Conservation (phyloP, 2,329 filamentous ascomycete species). For the Fusarium sp. region DNA sequence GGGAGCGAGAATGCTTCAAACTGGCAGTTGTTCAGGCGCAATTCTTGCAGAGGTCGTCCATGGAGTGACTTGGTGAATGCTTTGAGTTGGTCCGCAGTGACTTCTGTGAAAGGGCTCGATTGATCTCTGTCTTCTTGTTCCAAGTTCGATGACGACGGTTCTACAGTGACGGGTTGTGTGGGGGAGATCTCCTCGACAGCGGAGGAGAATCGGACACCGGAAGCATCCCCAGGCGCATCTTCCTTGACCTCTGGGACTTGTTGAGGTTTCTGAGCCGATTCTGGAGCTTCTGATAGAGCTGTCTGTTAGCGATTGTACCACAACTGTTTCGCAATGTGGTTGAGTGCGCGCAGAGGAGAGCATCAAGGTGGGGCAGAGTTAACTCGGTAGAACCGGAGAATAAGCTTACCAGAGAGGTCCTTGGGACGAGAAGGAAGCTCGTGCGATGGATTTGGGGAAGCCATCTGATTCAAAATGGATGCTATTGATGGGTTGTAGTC, state of each 20-base stretch:
- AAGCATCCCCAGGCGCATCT: constrained; percentile 43
- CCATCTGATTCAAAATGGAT: constrained; percentile 35
- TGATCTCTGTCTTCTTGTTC: constrained; percentile 33
- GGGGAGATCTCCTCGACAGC: constrained; percentile 74
- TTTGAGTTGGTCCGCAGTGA: constrained; percentile 73
- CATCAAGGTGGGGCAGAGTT: constrained; percentile 45
- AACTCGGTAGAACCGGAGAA: constrained; percentile 43
- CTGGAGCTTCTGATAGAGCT: constrained; percentile 20
- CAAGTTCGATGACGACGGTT: constrained; percentile 40
- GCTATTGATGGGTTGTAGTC: constrained; percentile 21
- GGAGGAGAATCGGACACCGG: constrained; percentile 77
- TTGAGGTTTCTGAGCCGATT: constrained; percentile 18
- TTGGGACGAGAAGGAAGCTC: constrained; percentile 35
- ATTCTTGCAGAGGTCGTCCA: constrained; percentile 80
- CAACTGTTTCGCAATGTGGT: constrained; percentile 15
- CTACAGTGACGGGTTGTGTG: constrained; percentile 56
- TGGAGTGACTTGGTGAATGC: constrained; percentile 79
- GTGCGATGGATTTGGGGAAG: constrained; percentile 33
- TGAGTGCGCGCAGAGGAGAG: constrained; percentile 17
- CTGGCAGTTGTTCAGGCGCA: constrained; percentile 84
- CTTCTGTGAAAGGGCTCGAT: constrained; percentile 53
- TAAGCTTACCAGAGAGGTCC: constrained; percentile 44
- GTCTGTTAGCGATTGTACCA: constrained; percentile 39
- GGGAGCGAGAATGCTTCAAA: constrained; percentile 94
- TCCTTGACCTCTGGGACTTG: constrained; percentile 19